phyloP scores from a whole-genome alignment of 2,329 filamentous ascomycete genomes.

The Emmonsiellopsis sp. region DNA sequence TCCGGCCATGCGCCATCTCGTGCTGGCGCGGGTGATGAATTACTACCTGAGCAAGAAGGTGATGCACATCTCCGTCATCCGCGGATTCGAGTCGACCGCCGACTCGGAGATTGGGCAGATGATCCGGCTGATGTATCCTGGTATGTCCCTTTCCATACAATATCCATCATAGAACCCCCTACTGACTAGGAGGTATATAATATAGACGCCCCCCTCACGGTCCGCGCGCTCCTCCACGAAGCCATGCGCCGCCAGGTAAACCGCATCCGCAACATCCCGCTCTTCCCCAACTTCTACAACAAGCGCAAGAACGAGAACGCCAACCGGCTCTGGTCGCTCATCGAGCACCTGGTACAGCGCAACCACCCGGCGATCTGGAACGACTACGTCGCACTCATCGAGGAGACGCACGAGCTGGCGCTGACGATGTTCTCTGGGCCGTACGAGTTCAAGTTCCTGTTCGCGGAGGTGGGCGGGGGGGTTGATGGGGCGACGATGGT shows the following conservation, averaged over 20 bases:
- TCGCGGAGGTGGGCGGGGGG: slow-evolving; percentile 14
- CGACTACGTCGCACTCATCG: slow-evolving; percentile 17
- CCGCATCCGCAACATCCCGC: slow-evolving; percentile 11
- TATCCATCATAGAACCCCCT: not conserved
- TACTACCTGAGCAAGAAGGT: slow-evolving; percentile 16
- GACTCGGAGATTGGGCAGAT: slow-evolving; percentile 16
- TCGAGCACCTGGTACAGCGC: slow-evolving; percentile 12
- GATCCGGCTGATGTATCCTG: slow-evolving; percentile 10
- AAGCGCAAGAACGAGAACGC: slow-evolving; percentile 12
- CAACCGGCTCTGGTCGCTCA: not conserved
- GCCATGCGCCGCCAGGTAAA: slow-evolving; percentile 15
- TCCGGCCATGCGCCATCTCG: slow-evolving; percentile 13
- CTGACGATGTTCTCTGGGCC: slow-evolving; percentile 19
- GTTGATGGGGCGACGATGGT: slow-evolving; percentile 20
- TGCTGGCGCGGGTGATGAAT: slow-evolving; percentile 22
- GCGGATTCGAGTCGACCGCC: slow-evolving; percentile 15
- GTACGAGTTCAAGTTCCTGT: slow-evolving; percentile 18
- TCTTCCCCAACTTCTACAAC: slow-evolving; percentile 18
- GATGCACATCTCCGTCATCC: slow-evolving; percentile 15
- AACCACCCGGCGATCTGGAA: slow-evolving; percentile 16
- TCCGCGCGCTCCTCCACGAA: slow-evolving; percentile 14
- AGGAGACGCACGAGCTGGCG: slow-evolving; percentile 18
- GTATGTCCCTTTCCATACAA: slow-evolving; percentile 10
- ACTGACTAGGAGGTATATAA: not conserved
- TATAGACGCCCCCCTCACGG: slow-evolving; percentile 12